A percentile compares a stretch with the other conserved stretches of the same genome.
These are phyloP conservation scores for Teratosphaeria pseudoeucalypti DNA, from an alignment of 2,329 filamentous ascomycete species.

Conservation along the genomic window DNA sequence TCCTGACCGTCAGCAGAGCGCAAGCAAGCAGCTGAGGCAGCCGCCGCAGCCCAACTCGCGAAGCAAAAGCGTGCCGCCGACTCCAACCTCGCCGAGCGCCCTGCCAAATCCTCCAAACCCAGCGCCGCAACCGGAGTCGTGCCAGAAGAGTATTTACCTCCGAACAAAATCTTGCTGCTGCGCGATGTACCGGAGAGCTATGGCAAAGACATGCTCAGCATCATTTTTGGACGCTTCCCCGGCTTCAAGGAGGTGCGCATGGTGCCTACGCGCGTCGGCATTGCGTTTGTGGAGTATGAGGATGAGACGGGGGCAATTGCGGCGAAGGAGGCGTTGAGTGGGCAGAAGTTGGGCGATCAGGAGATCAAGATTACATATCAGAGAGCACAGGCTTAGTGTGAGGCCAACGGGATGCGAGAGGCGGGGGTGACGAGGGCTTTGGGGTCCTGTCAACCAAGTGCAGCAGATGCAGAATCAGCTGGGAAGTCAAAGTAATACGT, in stretches of 20 bases:
- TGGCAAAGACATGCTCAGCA: conserved; percentile 66
- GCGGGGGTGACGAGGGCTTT: background rate
- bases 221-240: conserved; percentile 79
- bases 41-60: conserved; percentile 34
- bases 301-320: conserved; percentile 78
- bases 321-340: conserved; percentile 86
- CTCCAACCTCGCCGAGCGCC: conserved; percentile 47
- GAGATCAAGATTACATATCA: conserved; percentile 94
- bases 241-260: conserved; percentile 87
- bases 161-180: conserved; percentile 93
- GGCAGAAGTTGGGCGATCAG: conserved; percentile 69
- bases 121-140: conserved; percentile 57
- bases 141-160: conserved; percentile 94
- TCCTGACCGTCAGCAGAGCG: conserved; percentile 42
- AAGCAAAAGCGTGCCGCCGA: conserved; percentile 37
- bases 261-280: conserved; percentile 75
- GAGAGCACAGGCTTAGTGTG: conserved; percentile 49
- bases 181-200: conserved; percentile 85
- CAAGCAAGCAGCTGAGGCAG: conserved; percentile 73
- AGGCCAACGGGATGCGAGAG: background rate
- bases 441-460: background rate
- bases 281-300: conserved; percentile 96
- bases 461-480: background rate
- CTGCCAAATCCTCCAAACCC: conserved; percentile 60
- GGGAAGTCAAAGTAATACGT: too few species aligned